A percentile compares a stretch with the other conserved stretches of the same genome.
These are phyloP conservation scores for Boechera retrofracta DNA, from an alignment of 345 rosid species.

Conservation along the genomic window DNA sequence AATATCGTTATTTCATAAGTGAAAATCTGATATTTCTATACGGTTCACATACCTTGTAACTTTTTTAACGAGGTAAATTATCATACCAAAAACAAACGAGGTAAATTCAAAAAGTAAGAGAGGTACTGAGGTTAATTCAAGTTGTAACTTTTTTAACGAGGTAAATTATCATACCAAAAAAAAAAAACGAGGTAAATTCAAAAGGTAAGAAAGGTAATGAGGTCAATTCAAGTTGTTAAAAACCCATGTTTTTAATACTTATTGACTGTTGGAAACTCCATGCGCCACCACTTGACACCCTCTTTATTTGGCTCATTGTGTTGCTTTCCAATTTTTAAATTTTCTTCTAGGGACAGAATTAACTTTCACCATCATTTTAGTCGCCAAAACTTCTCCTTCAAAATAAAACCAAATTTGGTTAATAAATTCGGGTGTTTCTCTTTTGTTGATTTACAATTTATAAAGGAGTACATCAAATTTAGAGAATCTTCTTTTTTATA, in stretches of 20 bases:
- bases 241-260: background rate
- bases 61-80: too few species aligned
- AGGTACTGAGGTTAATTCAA: background rate
- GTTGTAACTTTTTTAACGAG: background rate
- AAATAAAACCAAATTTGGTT: background rate
- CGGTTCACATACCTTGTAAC: too few species aligned
- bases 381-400: background rate
- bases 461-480: background rate
- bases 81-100: too few species aligned
- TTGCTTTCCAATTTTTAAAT: background rate
- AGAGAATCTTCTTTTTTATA: too few species aligned
- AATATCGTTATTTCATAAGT: too few species aligned
- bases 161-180: too few species aligned
- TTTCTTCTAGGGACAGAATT: background rate
- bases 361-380: background rate
- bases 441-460: background rate
- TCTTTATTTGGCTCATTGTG: constrained; percentile 19
- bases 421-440: background rate
- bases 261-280: constrained; percentile 17
- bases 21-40: too few species aligned
- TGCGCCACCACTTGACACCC: constrained; percentile 23
- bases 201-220: too few species aligned
- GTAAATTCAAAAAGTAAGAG: too few species aligned
- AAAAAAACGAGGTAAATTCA: too few species aligned
- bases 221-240: background rate